Conservation (phyloP, 2,329 filamentous ascomycete genomes). For the Xylaria sp. region DNA sequence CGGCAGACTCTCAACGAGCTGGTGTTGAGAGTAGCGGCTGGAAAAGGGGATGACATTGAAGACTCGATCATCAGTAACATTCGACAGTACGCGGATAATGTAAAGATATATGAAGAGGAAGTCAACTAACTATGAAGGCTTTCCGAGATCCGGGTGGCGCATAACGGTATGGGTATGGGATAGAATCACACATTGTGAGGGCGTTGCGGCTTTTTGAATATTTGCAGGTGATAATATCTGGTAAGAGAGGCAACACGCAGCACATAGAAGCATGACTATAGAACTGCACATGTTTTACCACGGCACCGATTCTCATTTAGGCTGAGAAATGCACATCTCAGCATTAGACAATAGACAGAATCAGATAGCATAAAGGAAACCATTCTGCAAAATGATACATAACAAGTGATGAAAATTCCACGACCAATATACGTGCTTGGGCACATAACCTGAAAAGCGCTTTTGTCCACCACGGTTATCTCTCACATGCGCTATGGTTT, state of each 20-base stretch:
- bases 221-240: conserved; percentile 18
- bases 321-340: background rate
- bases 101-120: conserved; percentile 80
- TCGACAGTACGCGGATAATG: conserved; percentile 80
- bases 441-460: background rate
- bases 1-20: conserved; percentile 90
- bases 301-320: background rate
- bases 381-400: background rate
- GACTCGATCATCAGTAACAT: conserved; percentile 86
- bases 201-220: conserved; percentile 26
- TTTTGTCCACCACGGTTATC: background rate
- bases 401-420: background rate
- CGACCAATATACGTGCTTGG: background rate
- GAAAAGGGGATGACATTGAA: conserved; percentile 80
- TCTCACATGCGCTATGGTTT: background rate
- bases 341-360: conserved; percentile 1
- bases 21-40: conserved; percentile 85
- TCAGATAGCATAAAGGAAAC: background rate
- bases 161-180: conserved; percentile 23
- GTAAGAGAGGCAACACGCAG: conserved; percentile 8
- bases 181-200: conserved; percentile 18
- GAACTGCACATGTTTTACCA: background rate
- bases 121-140: conserved; percentile 16
- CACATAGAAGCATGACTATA: conserved; percentile 24
- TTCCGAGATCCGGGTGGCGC: conserved; percentile 2